Conservation (phyloP, 257 asterid genomes). For the Linderniella brevidens region DNA sequence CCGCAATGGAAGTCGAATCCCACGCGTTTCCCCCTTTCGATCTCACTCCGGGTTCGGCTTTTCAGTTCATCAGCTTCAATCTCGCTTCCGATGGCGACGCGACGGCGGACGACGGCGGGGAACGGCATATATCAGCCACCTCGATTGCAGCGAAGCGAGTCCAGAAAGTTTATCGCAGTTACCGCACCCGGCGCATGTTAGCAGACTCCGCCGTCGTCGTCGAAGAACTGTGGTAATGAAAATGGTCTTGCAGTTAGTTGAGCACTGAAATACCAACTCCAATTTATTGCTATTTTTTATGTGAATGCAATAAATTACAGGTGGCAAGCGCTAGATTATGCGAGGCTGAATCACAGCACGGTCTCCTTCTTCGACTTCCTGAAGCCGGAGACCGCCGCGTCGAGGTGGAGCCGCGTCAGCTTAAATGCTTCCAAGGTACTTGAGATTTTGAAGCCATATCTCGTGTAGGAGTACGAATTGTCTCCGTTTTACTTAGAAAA, state of each 20-base stretch:
- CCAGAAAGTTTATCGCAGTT: constrained; percentile 82
- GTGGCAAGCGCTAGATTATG: constrained; percentile 86
- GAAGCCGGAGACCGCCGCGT: constrained; percentile 68
- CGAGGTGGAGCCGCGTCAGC: constrained; percentile 69
- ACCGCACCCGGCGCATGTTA: constrained; percentile 89
- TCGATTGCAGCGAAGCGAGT: constrained; percentile 57
- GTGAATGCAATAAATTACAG: constrained; percentile 23
- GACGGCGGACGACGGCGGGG: too few relatives aligned
- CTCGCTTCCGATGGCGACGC: too few relatives aligned
- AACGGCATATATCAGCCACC: not conserved
- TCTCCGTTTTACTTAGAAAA: not conserved
- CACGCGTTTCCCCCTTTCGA: too few relatives aligned
- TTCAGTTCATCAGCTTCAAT: too few relatives aligned
- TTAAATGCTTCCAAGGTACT: constrained; percentile 77
- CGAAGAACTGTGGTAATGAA: constrained; percentile 73
- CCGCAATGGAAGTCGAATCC: too few relatives aligned
- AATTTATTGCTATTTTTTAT: not conserved
- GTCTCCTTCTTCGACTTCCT: constrained; percentile 62
- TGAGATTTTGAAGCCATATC: not conserved
- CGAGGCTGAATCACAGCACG: constrained; percentile 67
- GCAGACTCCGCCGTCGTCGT: constrained; percentile 96
- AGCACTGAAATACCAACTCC: too few relatives aligned
- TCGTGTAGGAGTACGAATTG: not conserved
- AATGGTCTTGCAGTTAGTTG: not conserved
- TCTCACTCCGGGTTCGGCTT: too few relatives aligned